Conservation (phyloP, 2,329 filamentous ascomycete species). For the Akanthomyces lecanii region DNA sequence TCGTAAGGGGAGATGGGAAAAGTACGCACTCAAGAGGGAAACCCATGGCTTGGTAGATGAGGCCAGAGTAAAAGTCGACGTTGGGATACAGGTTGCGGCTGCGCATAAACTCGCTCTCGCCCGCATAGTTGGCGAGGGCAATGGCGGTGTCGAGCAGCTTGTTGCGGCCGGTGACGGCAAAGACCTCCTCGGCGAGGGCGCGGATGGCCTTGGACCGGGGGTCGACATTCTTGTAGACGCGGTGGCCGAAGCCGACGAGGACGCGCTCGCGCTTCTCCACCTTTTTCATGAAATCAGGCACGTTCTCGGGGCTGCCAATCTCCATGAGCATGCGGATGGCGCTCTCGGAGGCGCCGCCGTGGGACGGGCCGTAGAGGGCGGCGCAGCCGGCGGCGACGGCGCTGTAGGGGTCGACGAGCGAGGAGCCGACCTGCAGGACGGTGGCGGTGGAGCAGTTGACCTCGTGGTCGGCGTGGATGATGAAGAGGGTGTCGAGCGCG, state of each 20-base stretch:
- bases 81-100: slow-evolving; percentile 47
- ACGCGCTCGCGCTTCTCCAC: slow-evolving; percentile 49
- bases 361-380: slow-evolving; percentile 52
- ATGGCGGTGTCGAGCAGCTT: slow-evolving; percentile 47
- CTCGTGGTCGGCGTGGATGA: slow-evolving; percentile 56
- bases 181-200: slow-evolving; percentile 46
- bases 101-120: slow-evolving; percentile 45
- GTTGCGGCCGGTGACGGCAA: slow-evolving; percentile 47
- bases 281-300: slow-evolving; percentile 45
- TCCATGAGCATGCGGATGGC: slow-evolving; percentile 51
- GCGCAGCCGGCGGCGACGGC: slow-evolving; percentile 50
- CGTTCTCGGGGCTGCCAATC: slow-evolving; percentile 47
- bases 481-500: slow-evolving; percentile 50
- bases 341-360: slow-evolving; percentile 56
- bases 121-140: slow-evolving; percentile 41
- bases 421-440: slow-evolving; percentile 52
- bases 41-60: slow-evolving; percentile 51
- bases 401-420: slow-evolving; percentile 52
- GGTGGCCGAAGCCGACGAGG: slow-evolving; percentile 53
- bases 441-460: slow-evolving; percentile 55
- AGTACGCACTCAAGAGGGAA: slow-evolving; percentile 42
- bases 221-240: slow-evolving; percentile 51
- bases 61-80: slow-evolving; percentile 49
- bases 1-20: background rate
- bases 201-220: slow-evolving; percentile 48